Base-by-base conservation (phyloP, 1,284 basidiomycete species). In the Pterula multifida region DNA sequence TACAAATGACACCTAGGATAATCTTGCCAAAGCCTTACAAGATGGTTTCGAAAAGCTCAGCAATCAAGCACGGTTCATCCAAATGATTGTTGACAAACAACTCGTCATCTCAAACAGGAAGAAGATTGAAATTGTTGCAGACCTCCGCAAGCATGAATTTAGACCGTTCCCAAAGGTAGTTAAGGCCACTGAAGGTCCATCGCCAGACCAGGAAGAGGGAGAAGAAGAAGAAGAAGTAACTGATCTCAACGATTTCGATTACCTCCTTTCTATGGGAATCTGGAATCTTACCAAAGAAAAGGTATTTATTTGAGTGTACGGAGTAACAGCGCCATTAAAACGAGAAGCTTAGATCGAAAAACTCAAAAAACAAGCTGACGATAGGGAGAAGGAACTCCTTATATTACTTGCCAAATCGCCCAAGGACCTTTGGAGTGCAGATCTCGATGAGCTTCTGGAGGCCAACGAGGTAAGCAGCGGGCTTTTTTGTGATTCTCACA, bases 1-100 rank as follows among this genome's bases (percentile, higher is more conserved):
- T 35, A 26, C 26, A 23, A 6, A 35, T 36, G 32, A 11, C 28
- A 21, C 25, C 17, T 55, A 94, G 91, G 90, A 95, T 64, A 76
- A 79, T 65, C 74, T 96, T 49, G 90, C 92, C 11, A 80, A 83
- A 56, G 87, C 96, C 61, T 74, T 99, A 26, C 89, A 92, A 62
- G 70, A 69, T 47, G 79, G 82, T 52, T 85, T 91, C 57, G 93
- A 98, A 61, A 85, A 79, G 55, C 72, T 98, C 9, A 85, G 83
- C 51, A 98, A 98, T 64, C 96, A 98, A 67, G 95, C 93, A 15
- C 87, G 94, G 24, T 99, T 99, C 68, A 84, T 99, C 45, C 78
- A 91, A 63, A 94, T 97, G 93, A 97, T 98, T 61, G 79, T 98
- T 55, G 78, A 83, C 56, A 89, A 82, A 62, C 73, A 93, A 62